phyloP scores from a whole-genome alignment of 441 rosid genomes.

The Populus hybrid region DNA sequence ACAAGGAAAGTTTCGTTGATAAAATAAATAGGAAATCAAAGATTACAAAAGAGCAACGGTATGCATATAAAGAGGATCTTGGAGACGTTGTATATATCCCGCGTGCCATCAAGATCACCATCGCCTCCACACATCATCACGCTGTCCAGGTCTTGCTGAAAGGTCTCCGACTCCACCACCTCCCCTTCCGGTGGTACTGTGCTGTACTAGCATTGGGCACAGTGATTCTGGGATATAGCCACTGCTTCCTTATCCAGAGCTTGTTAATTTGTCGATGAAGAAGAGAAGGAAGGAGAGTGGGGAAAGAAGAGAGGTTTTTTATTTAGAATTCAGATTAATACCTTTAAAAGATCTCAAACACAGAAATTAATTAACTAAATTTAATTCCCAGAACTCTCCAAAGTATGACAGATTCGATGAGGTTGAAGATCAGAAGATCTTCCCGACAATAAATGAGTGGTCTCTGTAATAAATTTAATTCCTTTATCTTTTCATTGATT shows the following conservation, averaged over 20 bases:
- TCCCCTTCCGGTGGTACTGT: conserved; percentile 34
- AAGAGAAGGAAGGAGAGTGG: too few relatives aligned
- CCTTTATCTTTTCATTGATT: too few relatives aligned
- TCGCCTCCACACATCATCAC: conserved; percentile 47
- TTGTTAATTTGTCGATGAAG: too few relatives aligned
- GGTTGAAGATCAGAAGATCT: too few relatives aligned
- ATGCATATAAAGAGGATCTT: conserved; percentile 39
- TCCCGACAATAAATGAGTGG: too few relatives aligned
- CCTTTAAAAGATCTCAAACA: too few relatives aligned
- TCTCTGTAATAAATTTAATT: too few relatives aligned
- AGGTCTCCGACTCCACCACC: conserved; percentile 67
- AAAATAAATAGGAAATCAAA: conserved; percentile 48
- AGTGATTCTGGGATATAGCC: conserved; percentile 45
- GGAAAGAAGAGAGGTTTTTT: too few relatives aligned
- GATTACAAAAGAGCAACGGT: conserved; percentile 34
- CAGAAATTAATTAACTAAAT: too few relatives aligned
- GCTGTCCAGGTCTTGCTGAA: conserved; percentile 66
- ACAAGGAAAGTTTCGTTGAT: conserved; percentile 51
- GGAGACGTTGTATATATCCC: conserved; percentile 43
- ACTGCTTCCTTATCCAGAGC: conserved; percentile 51
- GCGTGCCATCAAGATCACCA: conserved; percentile 53
- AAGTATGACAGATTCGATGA: too few relatives aligned
- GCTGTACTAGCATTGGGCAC: conserved; percentile 26
- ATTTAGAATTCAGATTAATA: too few relatives aligned
- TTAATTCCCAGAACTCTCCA: too few relatives aligned